These are phyloP conservation scores for Lolium rigidum DNA, from an alignment of 176 grass and related monocot genomes.

Conservation along the genomic window DNA sequence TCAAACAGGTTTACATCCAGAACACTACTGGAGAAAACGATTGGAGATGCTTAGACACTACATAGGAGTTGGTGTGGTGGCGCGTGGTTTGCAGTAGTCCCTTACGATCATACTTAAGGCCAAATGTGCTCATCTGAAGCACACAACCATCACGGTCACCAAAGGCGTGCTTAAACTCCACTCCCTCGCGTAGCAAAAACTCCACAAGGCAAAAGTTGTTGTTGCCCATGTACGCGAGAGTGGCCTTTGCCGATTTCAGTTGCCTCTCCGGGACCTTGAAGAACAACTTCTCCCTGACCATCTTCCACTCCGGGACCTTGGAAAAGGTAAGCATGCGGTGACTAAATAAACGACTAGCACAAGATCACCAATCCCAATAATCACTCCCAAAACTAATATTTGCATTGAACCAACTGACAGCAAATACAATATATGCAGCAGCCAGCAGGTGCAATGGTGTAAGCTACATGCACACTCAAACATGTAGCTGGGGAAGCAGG, in stretches of 20 bases:
- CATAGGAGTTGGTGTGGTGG: background rate
- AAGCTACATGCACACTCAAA: too few relatives aligned
- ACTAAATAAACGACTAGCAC: too few relatives aligned
- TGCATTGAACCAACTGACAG: too few relatives aligned
- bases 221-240: background rate
- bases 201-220: background rate
- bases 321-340: too few relatives aligned
- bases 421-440: too few relatives aligned
- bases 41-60: background rate
- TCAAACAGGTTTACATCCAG: conserved; percentile 20
- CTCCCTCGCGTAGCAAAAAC: background rate
- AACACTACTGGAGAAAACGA: background rate
- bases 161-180: background rate
- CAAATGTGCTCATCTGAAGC: background rate
- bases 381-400: too few relatives aligned
- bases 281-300: background rate
- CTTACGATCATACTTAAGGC: background rate
- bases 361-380: too few relatives aligned
- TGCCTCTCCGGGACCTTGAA: background rate
- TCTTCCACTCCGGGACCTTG: background rate
- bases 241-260: background rate
- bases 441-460: too few relatives aligned
- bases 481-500: too few relatives aligned
- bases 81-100: background rate
- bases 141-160: background rate